These are phyloP conservation scores for Wallacemonas sp. DNA, from an alignment of 208 protist species.

Conservation along the genomic window DNA sequence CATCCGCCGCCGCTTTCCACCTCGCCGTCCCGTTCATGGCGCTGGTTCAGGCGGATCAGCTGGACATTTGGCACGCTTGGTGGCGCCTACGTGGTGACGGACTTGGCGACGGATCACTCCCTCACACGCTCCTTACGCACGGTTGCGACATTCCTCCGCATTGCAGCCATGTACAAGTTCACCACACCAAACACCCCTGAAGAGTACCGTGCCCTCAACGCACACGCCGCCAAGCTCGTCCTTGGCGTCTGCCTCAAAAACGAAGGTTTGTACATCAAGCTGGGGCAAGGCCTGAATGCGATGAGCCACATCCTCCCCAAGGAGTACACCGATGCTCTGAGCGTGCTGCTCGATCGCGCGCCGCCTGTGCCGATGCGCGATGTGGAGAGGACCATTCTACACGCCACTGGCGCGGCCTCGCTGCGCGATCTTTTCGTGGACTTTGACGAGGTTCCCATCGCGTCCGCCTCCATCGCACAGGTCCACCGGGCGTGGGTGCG, in stretches of 20 bases:
- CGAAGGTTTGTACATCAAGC: constrained; percentile 90
- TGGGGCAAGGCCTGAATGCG: constrained; percentile 82
- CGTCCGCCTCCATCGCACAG: constrained; percentile 95
- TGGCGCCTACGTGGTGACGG: constrained; percentile 23
- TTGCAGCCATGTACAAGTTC: constrained; percentile 71
- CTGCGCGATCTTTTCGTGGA: constrained; percentile 80
- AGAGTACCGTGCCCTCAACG: constrained; percentile 59
- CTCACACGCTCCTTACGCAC: constrained; percentile 65
- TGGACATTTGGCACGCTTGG: constrained; percentile 25
- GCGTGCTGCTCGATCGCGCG: constrained; percentile 75
- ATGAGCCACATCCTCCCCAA: constrained; percentile 87
- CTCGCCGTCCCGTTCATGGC: background rate
- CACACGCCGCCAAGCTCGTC: constrained; percentile 38
- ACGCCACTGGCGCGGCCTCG: constrained; percentile 49
- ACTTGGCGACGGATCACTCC: constrained; percentile 60
- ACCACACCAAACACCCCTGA: constrained; percentile 52
- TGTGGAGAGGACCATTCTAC: constrained; percentile 52
- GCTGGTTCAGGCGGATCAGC: constrained; percentile 30
- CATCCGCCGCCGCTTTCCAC: constrained; percentile 31
- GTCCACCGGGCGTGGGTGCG: constrained; percentile 81
- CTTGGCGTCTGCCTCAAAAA: constrained; percentile 72
- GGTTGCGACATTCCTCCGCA: constrained; percentile 28
- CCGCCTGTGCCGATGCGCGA: constrained; percentile 45
- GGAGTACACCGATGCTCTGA: constrained; percentile 77
- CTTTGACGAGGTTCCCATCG: constrained; percentile 91